These are phyloP conservation scores for Clavariopsis aquatica DNA, from an alignment of 495 filamentous ascomycete genomes.

Conservation along the genomic window DNA sequence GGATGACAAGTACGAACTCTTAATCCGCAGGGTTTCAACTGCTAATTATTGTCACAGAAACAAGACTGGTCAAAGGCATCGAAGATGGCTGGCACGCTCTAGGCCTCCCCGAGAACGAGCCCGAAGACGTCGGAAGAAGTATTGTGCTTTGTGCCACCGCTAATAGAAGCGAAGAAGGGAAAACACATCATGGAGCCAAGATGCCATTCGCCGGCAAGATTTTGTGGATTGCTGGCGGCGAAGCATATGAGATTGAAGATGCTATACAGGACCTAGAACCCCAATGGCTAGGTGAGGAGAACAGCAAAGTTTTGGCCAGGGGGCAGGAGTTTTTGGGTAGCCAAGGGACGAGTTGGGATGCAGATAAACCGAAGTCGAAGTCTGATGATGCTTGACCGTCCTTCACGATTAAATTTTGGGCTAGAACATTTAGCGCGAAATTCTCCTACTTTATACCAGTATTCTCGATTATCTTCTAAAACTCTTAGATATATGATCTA, in stretches of 20 bases:
- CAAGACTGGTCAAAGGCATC: conserved; percentile 44
- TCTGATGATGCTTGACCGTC: not conserved
- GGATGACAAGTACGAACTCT: conserved; percentile 47
- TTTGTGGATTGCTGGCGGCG: conserved; percentile 43
- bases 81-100: conserved; percentile 45
- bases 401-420: not conserved
- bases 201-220: conserved; percentile 45
- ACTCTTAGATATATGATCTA: not conserved
- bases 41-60: conserved; percentile 33
- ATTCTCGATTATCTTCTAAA: not conserved
- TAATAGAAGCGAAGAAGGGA: conserved; percentile 25
- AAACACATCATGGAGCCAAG: conserved; percentile 37
- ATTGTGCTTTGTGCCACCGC: conserved; percentile 44
- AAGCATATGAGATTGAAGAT: conserved; percentile 48
- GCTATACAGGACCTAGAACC: conserved; percentile 42
- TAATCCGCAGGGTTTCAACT: not conserved
- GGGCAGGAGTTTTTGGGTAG: conserved; percentile 44
- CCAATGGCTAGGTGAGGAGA: conserved; percentile 44
- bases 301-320: conserved; percentile 38
- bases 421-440: no score
- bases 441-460: not conserved
- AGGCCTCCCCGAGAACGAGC: conserved; percentile 43
- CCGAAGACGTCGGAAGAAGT: conserved; percentile 42
- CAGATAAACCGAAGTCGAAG: conserved; percentile 22
- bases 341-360: conserved; percentile 39